phyloP scores from a whole-genome alignment of 176 grass and related monocot genomes.

The Aegilops tauschii region DNA sequence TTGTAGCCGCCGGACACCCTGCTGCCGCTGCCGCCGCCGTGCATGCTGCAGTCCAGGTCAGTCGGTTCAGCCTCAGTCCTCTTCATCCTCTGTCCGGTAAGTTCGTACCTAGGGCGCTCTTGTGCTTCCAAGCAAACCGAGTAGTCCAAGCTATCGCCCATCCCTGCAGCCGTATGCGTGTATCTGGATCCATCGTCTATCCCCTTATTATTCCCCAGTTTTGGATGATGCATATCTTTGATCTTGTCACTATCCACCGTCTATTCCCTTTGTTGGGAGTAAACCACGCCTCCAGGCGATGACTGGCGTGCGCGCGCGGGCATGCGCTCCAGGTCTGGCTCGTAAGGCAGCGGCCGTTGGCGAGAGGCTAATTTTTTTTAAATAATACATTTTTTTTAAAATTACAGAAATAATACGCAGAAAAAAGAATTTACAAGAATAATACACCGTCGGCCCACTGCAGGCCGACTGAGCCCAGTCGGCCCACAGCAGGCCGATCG shows the following conservation, averaged over 20 bases:
- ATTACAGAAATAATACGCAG: no score
- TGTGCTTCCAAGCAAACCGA: not conserved
- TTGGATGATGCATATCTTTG: not conserved
- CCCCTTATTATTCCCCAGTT: not conserved
- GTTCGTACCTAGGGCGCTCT: not conserved
- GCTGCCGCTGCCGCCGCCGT: not conserved
- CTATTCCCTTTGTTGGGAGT: not conserved
- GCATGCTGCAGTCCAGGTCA: not conserved
- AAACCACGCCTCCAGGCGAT: no score
- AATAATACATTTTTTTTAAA: no score
- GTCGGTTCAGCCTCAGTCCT: not conserved
- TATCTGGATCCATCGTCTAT: not conserved
- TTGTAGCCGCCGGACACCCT: conserved; percentile 7
- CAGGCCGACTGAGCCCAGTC: no score
- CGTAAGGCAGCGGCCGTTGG: no score
- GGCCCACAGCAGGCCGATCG: no score
- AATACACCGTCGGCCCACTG: no score
- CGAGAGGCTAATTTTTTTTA: no score
- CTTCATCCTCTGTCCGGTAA: not conserved
- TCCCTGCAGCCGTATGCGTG: not conserved
- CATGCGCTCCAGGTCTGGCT: no score
- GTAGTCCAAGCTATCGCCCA: not conserved
- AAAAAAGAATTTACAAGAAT: no score
- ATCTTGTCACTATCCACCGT: not conserved
- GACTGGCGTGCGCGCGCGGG: no score